Evolutionary conservation across 139 green algal species (phyloP), one percentile per base, ranked within the genome.

Genomic region (Chlamydomonas urium): DNA sequence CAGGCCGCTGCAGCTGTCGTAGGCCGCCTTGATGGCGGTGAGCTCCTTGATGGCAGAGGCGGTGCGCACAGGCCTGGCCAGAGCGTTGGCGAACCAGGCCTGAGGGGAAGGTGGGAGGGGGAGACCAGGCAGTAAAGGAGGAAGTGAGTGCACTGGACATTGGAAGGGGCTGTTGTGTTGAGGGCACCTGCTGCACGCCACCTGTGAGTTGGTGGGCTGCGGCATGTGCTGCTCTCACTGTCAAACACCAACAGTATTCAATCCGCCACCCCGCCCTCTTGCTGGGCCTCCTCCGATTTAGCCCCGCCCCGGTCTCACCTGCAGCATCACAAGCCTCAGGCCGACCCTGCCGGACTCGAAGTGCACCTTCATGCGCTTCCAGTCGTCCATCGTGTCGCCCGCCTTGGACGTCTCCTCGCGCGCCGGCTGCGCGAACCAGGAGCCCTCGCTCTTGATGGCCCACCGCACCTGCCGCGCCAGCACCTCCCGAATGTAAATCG

Each of bases 401-500:
- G 38, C 33, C 21, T 14, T 8, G 19, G 60, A 37, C 19, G 8
- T 6, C 4, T 8, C 4, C 33, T 67, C 60, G 29, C 10, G 17
- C 60, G 10, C 21, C 21, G 33, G 32, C 8, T 45, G 10, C 5
- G 19, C 60, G 23, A 67, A 67, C 10, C 60, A 26, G 21, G 17
- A 4, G 23, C 33, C 33, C 8, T 4, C 23, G 19, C 42, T 45
- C 10, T 42, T 45, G 26, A 67, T 45, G 14, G 29, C 60, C 60
- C 60, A 67, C 19, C 60, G 60, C 37, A 80, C 74, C 47, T 80
- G 74, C 0, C 74, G 67, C n/a, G 67, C 47, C 21, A 80, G 31
- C 60, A 75, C 32, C 60, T 80, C 74, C 17, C 74, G 66, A 26
- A 80, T 8, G 19, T 75, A 59, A 1, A 47, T 60, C 3, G 67